These are phyloP conservation scores for Epicoccum sorghinum DNA, from an alignment of 2,329 filamentous ascomycete genomes.

Conservation along the genomic window DNA sequence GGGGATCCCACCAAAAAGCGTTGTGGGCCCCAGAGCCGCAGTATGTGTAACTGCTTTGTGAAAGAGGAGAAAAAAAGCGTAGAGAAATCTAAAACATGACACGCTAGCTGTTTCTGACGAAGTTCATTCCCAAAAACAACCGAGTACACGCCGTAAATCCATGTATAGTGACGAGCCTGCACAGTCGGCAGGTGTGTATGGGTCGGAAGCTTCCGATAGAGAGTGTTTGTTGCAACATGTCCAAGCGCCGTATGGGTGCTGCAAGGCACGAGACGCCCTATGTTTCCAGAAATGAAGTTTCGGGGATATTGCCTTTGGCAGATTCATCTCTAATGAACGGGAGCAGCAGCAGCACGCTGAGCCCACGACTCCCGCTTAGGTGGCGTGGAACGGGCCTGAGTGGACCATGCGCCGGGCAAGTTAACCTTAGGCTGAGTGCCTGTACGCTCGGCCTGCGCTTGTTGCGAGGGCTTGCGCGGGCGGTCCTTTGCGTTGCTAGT, in stretches of 20 bases:
- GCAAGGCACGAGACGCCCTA: not conserved
- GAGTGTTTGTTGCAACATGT: slow-evolving; percentile 4
- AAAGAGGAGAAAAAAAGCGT: not conserved
- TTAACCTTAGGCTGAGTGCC: slow-evolving; percentile 33
- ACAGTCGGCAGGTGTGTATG: not conserved
- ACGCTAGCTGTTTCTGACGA: slow-evolving; percentile 5
- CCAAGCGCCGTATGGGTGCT: not conserved
- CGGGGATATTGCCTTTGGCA: not conserved
- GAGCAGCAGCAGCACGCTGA: slow-evolving; percentile 15
- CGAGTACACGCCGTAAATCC: slow-evolving; percentile 19
- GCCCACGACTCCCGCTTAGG: slow-evolving; percentile 22
- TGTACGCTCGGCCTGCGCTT: slow-evolving; percentile 34
- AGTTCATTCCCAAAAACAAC: slow-evolving; percentile 15
- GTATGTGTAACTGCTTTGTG: slow-evolving; percentile 25
- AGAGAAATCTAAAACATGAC: slow-evolving; percentile 17
- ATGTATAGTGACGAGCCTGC: slow-evolving; percentile 14
- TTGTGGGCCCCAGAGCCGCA: slow-evolving; percentile 32
- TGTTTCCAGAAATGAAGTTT: not conserved
- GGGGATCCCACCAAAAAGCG: slow-evolving; percentile 29
- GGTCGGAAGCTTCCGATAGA: slow-evolving; percentile 5
- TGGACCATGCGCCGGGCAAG: slow-evolving; percentile 33
- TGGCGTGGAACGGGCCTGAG: slow-evolving; percentile 28
- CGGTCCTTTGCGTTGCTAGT: slow-evolving; percentile 32
- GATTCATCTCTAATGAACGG: slow-evolving; percentile 5
- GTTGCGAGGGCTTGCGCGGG: slow-evolving; percentile 40